Conservation (phyloP, 768 basidiomycete species). For the Asterophora parasitica region DNA sequence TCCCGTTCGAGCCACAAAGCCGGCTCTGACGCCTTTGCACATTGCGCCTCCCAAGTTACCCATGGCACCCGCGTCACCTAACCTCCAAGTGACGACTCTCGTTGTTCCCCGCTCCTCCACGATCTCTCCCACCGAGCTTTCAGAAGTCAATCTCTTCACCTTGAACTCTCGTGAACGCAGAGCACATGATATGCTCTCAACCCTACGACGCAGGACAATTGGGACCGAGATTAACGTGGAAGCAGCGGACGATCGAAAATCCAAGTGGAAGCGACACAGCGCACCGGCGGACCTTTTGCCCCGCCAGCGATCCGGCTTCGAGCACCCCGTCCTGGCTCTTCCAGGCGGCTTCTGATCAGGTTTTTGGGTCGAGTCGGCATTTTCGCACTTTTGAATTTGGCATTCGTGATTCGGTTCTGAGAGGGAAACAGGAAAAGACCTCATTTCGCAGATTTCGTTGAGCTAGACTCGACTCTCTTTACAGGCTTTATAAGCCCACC, state of each 20-base stretch:
- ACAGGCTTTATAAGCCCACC: conserved; percentile 2
- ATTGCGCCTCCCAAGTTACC: conserved; percentile 34
- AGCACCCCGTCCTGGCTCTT: conserved; percentile 52
- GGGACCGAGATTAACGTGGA: conserved; percentile 26
- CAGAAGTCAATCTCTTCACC: conserved; percentile 46
- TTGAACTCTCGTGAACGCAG: conserved; percentile 52
- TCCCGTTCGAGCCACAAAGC: conserved; percentile 32
- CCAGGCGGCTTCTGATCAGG: conserved; percentile 46
- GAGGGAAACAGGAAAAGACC: neutral
- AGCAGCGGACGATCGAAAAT: conserved; percentile 24
- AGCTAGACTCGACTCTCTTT: conserved; percentile 1
- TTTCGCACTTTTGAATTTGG: neutral
- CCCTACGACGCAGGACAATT: conserved; percentile 53
- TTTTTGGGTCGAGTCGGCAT: conserved; percentile 22
- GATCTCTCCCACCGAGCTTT: conserved; percentile 41
- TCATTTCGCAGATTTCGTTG: neutral
- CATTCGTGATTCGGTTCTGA: conserved; percentile 1
- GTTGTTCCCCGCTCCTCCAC: conserved; percentile 43
- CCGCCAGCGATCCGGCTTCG: conserved; percentile 48
- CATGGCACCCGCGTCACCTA: conserved; percentile 24
- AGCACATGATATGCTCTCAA: conserved; percentile 61
- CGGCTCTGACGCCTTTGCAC: conserved; percentile 23
- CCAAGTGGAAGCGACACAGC: conserved; percentile 50
- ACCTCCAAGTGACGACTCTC: conserved; percentile 43
- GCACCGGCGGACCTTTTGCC: conserved; percentile 58